Evolutionary conservation across 345 rosid species (phyloP).

Genomic region (Bruguiera parviflora): DNA sequence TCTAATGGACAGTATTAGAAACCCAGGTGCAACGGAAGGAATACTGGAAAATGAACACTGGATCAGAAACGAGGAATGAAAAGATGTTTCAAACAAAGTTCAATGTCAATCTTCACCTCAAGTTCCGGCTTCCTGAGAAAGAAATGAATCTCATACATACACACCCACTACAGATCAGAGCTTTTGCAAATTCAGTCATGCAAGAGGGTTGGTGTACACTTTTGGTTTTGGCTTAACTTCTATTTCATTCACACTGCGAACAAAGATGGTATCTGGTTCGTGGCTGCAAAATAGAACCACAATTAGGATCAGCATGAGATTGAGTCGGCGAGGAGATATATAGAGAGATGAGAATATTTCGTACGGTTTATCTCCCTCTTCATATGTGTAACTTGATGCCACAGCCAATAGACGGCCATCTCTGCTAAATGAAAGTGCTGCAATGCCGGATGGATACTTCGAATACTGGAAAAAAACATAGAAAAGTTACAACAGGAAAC

Average conservation of each 20-base stretch:
- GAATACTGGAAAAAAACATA: conserved; percentile 56
- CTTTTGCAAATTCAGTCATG: conserved; percentile 20
- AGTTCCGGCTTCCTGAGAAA: conserved; percentile 16
- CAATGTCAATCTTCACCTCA: neutral
- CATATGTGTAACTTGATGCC: conserved; percentile 94
- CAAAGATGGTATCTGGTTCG: conserved; percentile 82
- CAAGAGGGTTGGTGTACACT: conserved; percentile 70
- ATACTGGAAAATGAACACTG: neutral
- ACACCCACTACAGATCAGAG: neutral
- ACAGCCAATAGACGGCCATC: conserved; percentile 95
- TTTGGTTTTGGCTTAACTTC: conserved; percentile 98
- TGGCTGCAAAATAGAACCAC: conserved; percentile 53
- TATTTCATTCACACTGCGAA: conserved; percentile 83
- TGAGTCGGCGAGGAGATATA: neutral
- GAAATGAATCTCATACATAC: conserved; percentile 13
- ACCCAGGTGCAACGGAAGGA: neutral
- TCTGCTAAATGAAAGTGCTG: conserved; percentile 93
- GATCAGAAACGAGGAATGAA: neutral
- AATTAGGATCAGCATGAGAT: conserved; percentile 6
- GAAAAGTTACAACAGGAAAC: neutral
- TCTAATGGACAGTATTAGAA: too few relatives aligned
- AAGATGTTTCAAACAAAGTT: neutral
- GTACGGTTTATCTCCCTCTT: conserved; percentile 96
- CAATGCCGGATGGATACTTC: conserved; percentile 82
- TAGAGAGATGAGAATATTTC: conserved; percentile 18